These are phyloP conservation scores for Acacia pycnantha DNA, from an alignment of 331 rosid genomes.

Conservation along the genomic window DNA sequence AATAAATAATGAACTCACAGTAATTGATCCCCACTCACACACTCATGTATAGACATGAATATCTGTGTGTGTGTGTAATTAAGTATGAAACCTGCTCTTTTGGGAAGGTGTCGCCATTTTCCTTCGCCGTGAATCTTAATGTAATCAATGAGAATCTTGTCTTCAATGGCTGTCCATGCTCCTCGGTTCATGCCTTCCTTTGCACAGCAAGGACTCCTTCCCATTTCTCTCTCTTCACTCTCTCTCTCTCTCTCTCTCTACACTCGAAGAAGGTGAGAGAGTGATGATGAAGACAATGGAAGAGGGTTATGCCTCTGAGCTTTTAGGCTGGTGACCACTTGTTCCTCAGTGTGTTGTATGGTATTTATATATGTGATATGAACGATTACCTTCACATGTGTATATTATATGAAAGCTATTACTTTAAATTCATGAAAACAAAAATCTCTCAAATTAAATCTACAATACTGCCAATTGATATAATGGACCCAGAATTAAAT, in stretches of 20 bases:
- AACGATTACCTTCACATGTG: not conserved
- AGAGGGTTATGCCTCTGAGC: not conserved
- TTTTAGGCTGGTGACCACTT: not conserved
- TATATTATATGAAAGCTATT: not conserved
- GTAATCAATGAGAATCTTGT: constrained; percentile 47
- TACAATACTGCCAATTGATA: not conserved
- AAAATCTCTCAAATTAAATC: not conserved
- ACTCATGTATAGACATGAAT: not conserved
- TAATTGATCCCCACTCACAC: not conserved
- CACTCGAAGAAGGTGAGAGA: not conserved
- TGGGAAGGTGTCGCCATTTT: constrained; percentile 72
- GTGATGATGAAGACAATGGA: not conserved
- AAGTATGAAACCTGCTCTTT: constrained; percentile 54
- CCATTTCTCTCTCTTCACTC: constrained; percentile 37
- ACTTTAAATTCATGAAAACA: not conserved
- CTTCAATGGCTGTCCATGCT: constrained; percentile 76
- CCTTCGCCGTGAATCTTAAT: constrained; percentile 62
- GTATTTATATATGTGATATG: not conserved
- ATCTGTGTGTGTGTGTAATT: not conserved
- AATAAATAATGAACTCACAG: too few species aligned
- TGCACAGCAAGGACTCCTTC: constrained; percentile 67
- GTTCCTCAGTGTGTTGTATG: not conserved
- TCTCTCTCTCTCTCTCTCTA: not conserved
- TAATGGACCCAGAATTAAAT: not conserved
- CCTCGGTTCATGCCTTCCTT: constrained; percentile 66